phyloP scores from a whole-genome alignment of 2,329 filamentous ascomycete species.

The Fusarium kyushuense region DNA sequence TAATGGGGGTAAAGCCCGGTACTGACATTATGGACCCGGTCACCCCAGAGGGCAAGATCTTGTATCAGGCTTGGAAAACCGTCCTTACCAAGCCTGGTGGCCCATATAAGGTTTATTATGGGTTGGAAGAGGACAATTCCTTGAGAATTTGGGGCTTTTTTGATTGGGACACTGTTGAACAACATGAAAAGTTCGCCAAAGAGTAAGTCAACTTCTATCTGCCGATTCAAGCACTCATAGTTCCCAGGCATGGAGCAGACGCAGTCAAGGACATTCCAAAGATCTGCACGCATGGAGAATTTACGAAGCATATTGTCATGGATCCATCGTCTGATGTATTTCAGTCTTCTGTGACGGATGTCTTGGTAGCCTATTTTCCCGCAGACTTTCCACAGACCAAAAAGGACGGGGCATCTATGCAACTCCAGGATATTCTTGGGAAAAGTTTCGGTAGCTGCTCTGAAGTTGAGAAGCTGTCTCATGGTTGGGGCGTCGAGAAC shows the following conservation, averaged over 20 bases:
- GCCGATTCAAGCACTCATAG: neutral
- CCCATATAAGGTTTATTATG: slow-evolving; percentile 18
- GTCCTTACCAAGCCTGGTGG: slow-evolving; percentile 8
- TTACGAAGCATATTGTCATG: slow-evolving; percentile 19
- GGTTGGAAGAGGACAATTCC: neutral
- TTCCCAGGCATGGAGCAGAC: slow-evolving; percentile 6
- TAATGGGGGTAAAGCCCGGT: slow-evolving; percentile 16
- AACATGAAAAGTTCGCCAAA: slow-evolving; percentile 13
- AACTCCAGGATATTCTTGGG: neutral
- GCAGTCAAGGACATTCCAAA: slow-evolving; percentile 26
- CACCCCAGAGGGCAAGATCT: slow-evolving; percentile 7
- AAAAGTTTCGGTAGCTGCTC: neutral
- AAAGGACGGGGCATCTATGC: neutral
- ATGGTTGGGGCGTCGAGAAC: slow-evolving; percentile 15
- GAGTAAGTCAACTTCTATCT: neutral
- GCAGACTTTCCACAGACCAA: neutral
- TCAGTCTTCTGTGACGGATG: neutral
- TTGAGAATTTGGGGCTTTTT: slow-evolving; percentile 27
- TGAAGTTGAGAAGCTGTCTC: neutral
- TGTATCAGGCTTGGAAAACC: neutral
- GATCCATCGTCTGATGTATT: slow-evolving; percentile 16
- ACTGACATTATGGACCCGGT: slow-evolving; percentile 12
- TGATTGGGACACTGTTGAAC: slow-evolving; percentile 23
- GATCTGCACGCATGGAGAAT: slow-evolving; percentile 20
- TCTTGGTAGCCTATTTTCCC: slow-evolving; percentile 13